phyloP scores from a whole-genome alignment of 2,329 filamentous ascomycete genomes.

The Colletotrichum horii region DNA sequence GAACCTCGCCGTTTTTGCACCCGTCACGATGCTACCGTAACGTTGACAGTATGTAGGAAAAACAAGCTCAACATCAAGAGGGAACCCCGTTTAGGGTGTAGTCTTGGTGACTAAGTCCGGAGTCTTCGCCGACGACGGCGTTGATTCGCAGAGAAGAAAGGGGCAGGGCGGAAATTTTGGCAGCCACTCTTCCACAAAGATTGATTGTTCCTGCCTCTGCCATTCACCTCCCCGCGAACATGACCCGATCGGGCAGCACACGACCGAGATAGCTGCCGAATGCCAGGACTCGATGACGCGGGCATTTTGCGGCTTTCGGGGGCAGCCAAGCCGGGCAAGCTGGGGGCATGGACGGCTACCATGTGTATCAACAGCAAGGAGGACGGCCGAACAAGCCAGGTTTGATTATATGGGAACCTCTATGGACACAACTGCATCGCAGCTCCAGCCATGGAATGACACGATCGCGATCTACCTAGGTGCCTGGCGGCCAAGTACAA shows the following conservation, averaged over 20 bases:
- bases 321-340: neutral
- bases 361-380: neutral
- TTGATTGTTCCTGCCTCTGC: neutral
- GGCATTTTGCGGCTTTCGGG: constrained; percentile 2
- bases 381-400: neutral
- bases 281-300: neutral
- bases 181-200: neutral
- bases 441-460: neutral
- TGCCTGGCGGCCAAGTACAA: neutral
- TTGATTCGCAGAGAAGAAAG: neutral
- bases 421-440: neutral
- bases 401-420: neutral
- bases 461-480: neutral
- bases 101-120: neutral
- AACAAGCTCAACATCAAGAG: constrained; percentile 1
- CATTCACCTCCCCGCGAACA: neutral
- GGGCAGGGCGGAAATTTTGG: neutral
- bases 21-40: neutral
- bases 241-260: neutral
- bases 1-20: neutral
- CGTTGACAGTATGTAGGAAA: neutral
- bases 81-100: neutral
- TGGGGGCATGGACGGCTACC: neutral
- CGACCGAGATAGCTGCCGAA: neutral
- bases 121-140: neutral